phyloP scores from a whole-genome alignment of 2,329 filamentous ascomycete genomes.

The Colletotrichum cordylinicola region DNA sequence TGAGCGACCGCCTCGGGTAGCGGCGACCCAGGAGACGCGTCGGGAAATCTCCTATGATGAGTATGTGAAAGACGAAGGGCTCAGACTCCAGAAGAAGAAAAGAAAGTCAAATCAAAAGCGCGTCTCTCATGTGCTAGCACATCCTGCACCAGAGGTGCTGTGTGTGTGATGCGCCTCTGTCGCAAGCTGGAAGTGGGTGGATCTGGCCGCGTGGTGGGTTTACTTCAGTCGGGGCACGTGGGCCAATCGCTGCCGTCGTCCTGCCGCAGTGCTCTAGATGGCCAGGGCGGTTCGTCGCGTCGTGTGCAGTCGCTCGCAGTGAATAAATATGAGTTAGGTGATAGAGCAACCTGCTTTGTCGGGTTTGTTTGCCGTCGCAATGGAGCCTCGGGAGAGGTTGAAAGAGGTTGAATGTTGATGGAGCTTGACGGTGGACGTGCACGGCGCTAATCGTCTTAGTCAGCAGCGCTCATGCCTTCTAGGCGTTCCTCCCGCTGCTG shows the following conservation, averaged over 20 bases:
- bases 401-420: constrained; percentile 19
- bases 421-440: constrained; percentile 11
- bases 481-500: not conserved
- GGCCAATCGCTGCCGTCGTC: not conserved
- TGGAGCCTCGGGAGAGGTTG: not conserved
- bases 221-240: not conserved
- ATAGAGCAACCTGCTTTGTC: not conserved
- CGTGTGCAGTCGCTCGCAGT: not conserved
- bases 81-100: not conserved
- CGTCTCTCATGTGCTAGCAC: not conserved
- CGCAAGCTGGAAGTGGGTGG: constrained; percentile 5
- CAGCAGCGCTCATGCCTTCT: not conserved
- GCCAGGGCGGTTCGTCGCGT: not conserved
- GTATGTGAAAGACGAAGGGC: not conserved
- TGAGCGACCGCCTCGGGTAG: not conserved
- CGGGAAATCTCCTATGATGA: not conserved
- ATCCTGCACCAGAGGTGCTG: not conserved
- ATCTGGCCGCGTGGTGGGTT: constrained; percentile 8
- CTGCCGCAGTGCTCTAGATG: not conserved
- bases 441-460: constrained; percentile 3
- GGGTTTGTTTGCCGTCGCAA: constrained; percentile 7
- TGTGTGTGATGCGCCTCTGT: not conserved
- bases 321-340: not conserved
- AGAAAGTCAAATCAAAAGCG: not conserved
- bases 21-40: not conserved